phyloP scores from a whole-genome alignment of 495 filamentous ascomycete genomes.

The Physcia stellaris region DNA sequence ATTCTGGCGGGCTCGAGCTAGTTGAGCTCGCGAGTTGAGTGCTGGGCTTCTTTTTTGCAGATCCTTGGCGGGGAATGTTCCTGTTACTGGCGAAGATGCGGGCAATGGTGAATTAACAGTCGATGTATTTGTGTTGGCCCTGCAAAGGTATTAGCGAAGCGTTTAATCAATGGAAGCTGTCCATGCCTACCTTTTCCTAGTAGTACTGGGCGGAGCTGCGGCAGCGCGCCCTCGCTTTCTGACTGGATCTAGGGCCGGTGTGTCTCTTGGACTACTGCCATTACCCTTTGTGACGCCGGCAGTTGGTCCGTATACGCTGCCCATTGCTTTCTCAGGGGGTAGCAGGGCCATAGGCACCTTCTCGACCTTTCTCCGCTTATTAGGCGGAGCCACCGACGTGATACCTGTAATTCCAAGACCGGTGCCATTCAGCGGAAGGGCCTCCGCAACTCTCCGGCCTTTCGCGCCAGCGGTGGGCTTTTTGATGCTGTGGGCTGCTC shows the following conservation, averaged over 20 bases:
- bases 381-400: conserved; percentile 32
- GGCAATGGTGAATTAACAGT: conserved; percentile 51
- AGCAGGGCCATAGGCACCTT: conserved; percentile 36
- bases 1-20: conserved; percentile 56
- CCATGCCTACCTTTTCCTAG: conserved; percentile 55
- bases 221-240: conserved; percentile 61
- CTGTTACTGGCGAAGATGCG: conserved; percentile 57
- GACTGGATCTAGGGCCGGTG: conserved; percentile 42
- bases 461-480: conserved; percentile 44
- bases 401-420: conserved; percentile 39
- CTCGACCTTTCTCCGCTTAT: conserved; percentile 74
- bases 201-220: conserved; percentile 37
- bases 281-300: conserved; percentile 34
- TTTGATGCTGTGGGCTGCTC: conserved; percentile 34
- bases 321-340: conserved; percentile 59
- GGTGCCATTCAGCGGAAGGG: conserved; percentile 24
- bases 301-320: conserved; percentile 28
- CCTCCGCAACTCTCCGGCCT: conserved; percentile 47
- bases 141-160: conserved; percentile 12
- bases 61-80: conserved; percentile 43
- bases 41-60: conserved; percentile 32
- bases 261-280: conserved; percentile 47
- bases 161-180: background rate
- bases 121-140: conserved; percentile 35
- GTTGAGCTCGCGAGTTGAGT: conserved; percentile 39